Conservation (phyloP, 768 basidiomycete genomes). For the Lentinula detonsa region DNA sequence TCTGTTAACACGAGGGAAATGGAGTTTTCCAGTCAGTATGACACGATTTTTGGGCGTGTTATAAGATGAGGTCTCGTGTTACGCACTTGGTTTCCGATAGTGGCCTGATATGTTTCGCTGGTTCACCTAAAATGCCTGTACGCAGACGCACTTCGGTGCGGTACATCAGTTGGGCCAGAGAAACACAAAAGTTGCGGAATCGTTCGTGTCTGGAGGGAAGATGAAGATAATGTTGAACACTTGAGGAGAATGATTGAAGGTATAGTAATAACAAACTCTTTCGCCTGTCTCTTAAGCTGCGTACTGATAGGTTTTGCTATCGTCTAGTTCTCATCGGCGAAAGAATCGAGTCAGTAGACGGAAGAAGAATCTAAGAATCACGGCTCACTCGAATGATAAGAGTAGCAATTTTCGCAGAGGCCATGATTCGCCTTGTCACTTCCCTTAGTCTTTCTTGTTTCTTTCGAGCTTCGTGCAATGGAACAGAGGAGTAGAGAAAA, state of each 20-base stretch:
- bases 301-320: slow-evolving; percentile 77
- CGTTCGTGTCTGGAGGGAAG: slow-evolving; percentile 50
- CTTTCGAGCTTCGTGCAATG: neutral
- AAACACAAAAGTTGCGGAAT: slow-evolving; percentile 66
- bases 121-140: slow-evolving; percentile 73
- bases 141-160: slow-evolving; percentile 66
- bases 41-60: neutral
- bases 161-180: slow-evolving; percentile 74
- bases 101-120: slow-evolving; percentile 64
- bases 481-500: neutral
- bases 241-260: too few relatives aligned
- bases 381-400: slow-evolving; percentile 63
- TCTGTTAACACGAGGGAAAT: slow-evolving; percentile 24
- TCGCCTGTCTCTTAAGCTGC: slow-evolving; percentile 64
- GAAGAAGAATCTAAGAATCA: neutral
- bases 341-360: neutral
- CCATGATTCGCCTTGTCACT: slow-evolving; percentile 35
- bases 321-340: slow-evolving; percentile 40
- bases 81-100: slow-evolving; percentile 70
- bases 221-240: neutral
- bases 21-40: neutral
- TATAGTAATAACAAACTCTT: slow-evolving; percentile 42
- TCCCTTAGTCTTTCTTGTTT: neutral
- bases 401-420: slow-evolving; percentile 67
- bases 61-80: neutral